A percentile compares a stretch with the other conserved stretches of the same genome.
Conservation (phyloP, 2,329 filamentous ascomycete genomes). For the Corynespora cassiicola region DNA sequence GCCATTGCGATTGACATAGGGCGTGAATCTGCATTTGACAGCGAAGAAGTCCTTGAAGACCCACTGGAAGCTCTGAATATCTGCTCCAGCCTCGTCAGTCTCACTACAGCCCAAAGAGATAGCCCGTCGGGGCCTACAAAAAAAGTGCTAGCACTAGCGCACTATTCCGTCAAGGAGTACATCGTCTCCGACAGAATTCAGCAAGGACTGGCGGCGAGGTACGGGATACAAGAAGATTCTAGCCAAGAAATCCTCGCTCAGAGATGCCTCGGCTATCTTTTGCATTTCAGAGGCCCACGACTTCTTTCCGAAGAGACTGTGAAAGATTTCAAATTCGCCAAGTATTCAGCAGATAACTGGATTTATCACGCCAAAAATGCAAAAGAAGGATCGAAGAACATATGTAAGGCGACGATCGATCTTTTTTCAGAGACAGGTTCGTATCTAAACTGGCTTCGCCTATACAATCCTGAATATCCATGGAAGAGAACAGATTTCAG, state of each 20-base stretch:
- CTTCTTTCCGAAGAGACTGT: slow-evolving; percentile 9
- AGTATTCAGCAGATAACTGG: slow-evolving; percentile 37
- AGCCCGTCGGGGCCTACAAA: background rate
- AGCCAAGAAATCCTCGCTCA: too few relatives aligned
- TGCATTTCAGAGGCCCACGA: too few relatives aligned
- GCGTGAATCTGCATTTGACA: slow-evolving; percentile 35
- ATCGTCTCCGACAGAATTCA: slow-evolving; percentile 34
- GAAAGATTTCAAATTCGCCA: slow-evolving; percentile 22
- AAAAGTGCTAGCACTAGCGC: slow-evolving; percentile 27
- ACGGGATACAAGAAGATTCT: slow-evolving; percentile 27
- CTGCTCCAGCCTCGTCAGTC: slow-evolving; percentile 40
- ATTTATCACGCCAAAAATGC: slow-evolving; percentile 22
- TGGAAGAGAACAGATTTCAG: slow-evolving; percentile 8
- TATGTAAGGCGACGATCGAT: slow-evolving; percentile 12
- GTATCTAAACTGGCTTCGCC: slow-evolving; percentile 25
- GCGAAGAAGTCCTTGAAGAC: slow-evolving; percentile 41
- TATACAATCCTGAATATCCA: slow-evolving; percentile 22
- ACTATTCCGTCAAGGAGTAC: slow-evolving; percentile 46
- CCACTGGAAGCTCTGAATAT: slow-evolving; percentile 35
- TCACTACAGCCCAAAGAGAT: slow-evolving; percentile 12
- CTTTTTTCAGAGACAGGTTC: slow-evolving; percentile 16
- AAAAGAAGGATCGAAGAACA: slow-evolving; percentile 12
- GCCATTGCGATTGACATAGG: slow-evolving; percentile 31
- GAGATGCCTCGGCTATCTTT: too few relatives aligned
- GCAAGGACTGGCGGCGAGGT: slow-evolving; percentile 23